These are phyloP conservation scores for Nannochloropsis gaditana DNA, from an alignment of 108 stramenopile genomes.

Conservation along the genomic window DNA sequence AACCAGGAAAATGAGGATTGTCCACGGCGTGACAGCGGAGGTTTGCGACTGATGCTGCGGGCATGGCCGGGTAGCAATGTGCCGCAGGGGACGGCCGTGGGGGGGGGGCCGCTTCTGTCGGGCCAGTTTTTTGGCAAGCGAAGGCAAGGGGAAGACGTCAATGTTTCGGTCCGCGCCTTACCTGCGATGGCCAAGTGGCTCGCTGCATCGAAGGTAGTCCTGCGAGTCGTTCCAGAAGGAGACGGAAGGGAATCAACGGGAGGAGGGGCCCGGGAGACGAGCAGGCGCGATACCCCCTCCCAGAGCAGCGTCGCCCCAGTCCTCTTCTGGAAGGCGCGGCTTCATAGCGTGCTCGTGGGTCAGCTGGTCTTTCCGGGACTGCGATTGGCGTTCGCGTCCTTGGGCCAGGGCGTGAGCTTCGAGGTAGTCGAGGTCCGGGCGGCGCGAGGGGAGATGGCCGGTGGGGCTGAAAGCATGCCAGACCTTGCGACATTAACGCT, in stretches of 20 bases:
- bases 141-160: background rate
- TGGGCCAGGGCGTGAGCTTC: background rate
- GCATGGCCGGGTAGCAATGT: background rate
- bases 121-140: background rate
- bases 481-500: background rate
- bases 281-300: background rate
- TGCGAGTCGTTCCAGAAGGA: background rate
- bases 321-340: background rate
- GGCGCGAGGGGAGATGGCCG: background rate
- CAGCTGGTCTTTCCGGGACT: background rate
- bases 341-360: background rate
- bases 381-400: background rate
- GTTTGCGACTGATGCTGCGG: background rate
- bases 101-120: background rate
- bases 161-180: background rate
- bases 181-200: background rate
- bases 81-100: background rate
- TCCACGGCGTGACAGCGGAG: no score
- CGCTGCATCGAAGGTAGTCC: background rate
- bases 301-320: background rate
- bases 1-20: no score
- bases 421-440: background rate
- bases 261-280: background rate
- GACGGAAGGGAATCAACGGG: no score
- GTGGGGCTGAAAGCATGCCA: background rate